A percentile compares a stretch with the other conserved stretches of the same genome.
These are phyloP conservation scores for Populus euphratica DNA, from an alignment of 345 rosid species.

Conservation along the genomic window DNA sequence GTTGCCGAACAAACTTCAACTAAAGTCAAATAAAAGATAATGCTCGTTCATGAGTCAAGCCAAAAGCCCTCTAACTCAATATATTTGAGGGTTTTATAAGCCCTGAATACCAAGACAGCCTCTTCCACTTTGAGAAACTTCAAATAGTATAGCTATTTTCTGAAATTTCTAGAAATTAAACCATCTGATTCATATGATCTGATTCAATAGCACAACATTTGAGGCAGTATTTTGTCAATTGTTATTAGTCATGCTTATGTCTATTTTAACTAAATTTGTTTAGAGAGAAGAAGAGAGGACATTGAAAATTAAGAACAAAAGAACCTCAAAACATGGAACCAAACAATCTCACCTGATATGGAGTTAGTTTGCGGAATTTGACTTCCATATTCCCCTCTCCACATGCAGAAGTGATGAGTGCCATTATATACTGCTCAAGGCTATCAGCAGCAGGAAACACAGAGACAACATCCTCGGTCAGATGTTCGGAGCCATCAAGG, in stretches of 20 bases:
- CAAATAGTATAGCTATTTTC: background rate
- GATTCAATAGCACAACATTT: background rate
- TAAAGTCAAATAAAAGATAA: too few relatives aligned
- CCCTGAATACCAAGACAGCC: too few relatives aligned
- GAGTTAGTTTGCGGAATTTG: conserved; percentile 59
- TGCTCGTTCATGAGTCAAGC: too few relatives aligned
- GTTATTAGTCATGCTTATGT: background rate
- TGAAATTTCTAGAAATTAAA: background rate
- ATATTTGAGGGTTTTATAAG: too few relatives aligned
- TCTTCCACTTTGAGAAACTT: background rate
- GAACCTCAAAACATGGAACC: conserved; percentile 3
- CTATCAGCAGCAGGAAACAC: conserved; percentile 88
- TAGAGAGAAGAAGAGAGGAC: background rate
- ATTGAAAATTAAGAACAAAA: background rate
- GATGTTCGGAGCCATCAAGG: conserved; percentile 75
- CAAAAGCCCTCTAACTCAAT: too few relatives aligned
- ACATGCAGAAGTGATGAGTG: conserved; percentile 54
- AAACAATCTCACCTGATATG: conserved; percentile 64
- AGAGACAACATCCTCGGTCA: conserved; percentile 88
- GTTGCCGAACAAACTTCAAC: too few relatives aligned
- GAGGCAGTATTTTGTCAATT: background rate
- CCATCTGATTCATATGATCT: background rate
- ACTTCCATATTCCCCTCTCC: conserved; percentile 60
- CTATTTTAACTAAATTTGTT: conserved; percentile 4
- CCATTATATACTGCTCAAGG: conserved; percentile 78